phyloP scores from a whole-genome alignment of 1,139 yeast genomes.

The Blastobotrys capitulatus region DNA sequence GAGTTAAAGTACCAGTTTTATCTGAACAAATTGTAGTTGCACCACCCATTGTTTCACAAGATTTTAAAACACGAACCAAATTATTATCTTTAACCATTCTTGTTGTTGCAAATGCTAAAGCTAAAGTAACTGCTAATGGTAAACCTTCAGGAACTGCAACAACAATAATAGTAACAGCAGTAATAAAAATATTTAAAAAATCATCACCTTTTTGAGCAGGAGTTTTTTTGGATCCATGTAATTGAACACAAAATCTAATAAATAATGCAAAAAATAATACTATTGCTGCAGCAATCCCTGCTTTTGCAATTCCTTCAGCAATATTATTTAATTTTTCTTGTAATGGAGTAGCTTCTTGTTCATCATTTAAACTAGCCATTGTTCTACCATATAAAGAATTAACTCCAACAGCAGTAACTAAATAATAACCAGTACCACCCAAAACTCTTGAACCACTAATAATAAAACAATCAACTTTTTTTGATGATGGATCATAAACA shows the following conservation, averaged over 20 bases:
- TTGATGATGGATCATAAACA: slow-evolving; percentile 24
- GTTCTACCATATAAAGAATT: slow-evolving; percentile 90
- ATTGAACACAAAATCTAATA: slow-evolving; percentile 65
- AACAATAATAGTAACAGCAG: slow-evolving; percentile 86
- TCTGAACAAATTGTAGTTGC: slow-evolving; percentile 97
- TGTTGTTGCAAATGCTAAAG: slow-evolving; percentile 95
- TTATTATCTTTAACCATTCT: slow-evolving; percentile 97
- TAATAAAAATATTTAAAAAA: slow-evolving; percentile 80
- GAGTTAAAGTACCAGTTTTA: slow-evolving; percentile 94
- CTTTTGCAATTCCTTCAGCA: slow-evolving; percentile 91
- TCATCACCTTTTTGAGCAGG: slow-evolving; percentile 77
- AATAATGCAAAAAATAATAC: slow-evolving; percentile 73
- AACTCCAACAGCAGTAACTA: slow-evolving; percentile 86
- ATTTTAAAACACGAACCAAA: slow-evolving; percentile 83
- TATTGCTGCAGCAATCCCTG: slow-evolving; percentile 82
- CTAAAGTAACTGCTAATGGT: slow-evolving; percentile 92
- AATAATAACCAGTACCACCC: slow-evolving; percentile 79
- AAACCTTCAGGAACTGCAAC: slow-evolving; percentile 99
- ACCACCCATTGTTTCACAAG: slow-evolving; percentile 99
- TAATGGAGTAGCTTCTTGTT: slow-evolving; percentile 78
- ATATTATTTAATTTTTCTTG: slow-evolving; percentile 75
- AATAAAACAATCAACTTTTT: slow-evolving; percentile 67
- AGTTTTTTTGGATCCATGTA: slow-evolving; percentile 46
- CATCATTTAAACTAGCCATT: slow-evolving; percentile 62
- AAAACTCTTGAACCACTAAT: slow-evolving; percentile 87